Evolutionary conservation across 352 stramenopile genomes (phyloP).

Genomic region (Stephanocyclus meneghinianus): DNA sequence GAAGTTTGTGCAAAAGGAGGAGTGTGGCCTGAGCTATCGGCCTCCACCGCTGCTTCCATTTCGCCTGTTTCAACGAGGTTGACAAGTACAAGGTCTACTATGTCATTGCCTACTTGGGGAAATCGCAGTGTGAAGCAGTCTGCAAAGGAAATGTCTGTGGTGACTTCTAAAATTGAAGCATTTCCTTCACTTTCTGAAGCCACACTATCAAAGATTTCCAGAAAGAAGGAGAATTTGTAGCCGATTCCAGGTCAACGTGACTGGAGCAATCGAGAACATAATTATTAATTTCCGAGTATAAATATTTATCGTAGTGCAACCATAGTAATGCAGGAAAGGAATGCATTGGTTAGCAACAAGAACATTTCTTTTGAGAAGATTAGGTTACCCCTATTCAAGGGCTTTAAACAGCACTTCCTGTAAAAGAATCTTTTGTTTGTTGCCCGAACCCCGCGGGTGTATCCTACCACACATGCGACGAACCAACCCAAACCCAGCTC

Average conservation of each 20-base stretch:
- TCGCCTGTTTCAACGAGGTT: not conserved
- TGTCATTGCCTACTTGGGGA: not conserved
- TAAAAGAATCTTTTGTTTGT: too few species aligned
- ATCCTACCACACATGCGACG: too few species aligned
- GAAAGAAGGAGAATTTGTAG: constrained; percentile 1
- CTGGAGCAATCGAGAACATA: not conserved
- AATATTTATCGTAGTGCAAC: too few species aligned
- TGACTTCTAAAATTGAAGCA: not conserved
- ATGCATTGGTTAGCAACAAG: too few species aligned
- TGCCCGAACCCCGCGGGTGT: too few species aligned
- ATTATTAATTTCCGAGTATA: too few species aligned
- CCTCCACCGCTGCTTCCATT: not conserved
- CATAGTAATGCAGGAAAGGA: too few species aligned
- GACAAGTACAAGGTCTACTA: not conserved
- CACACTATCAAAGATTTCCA: not conserved
- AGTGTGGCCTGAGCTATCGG: constrained; percentile 29
- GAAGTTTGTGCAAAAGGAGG: constrained; percentile 35
- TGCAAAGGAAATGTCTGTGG: not conserved
- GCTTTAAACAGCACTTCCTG: too few species aligned
- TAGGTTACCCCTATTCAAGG: too few species aligned
- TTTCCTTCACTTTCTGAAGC: constrained; percentile 36
- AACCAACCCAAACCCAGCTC: too few species aligned
- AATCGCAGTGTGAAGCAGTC: not conserved
- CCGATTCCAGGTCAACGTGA: not conserved
- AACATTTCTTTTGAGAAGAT: too few species aligned